Percentiles rank a stretch among this genome's conserved stretches.
These are phyloP conservation scores for Fomitiporia mediterranea DNA, from an alignment of 1,284 basidiomycete species.

Conservation along the genomic window DNA sequence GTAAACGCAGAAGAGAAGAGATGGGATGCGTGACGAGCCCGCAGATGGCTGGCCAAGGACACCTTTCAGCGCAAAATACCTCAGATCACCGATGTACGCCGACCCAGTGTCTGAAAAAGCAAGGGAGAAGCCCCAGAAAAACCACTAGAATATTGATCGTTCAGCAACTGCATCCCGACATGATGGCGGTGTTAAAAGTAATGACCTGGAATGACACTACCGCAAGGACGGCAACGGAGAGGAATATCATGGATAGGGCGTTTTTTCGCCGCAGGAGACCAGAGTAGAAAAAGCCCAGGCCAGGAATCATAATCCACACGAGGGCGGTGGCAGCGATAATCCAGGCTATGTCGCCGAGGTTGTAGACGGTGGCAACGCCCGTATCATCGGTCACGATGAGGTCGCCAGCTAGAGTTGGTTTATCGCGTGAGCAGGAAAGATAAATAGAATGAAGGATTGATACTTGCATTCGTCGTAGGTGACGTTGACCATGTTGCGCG, in stretches of 20 bases:
- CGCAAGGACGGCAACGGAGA: constrained; percentile 73
- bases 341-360: constrained; percentile 81
- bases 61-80: constrained; percentile 81
- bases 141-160: constrained; percentile 41
- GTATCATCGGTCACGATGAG: constrained; percentile 34
- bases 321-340: constrained; percentile 63
- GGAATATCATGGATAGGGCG: constrained; percentile 88
- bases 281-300: constrained; percentile 88
- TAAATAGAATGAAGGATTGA: neutral
- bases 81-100: constrained; percentile 58
- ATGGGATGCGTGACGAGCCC: constrained; percentile 70
- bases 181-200: neutral
- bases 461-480: constrained; percentile 35
- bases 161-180: neutral
- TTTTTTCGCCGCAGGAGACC: constrained; percentile 84
- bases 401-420: constrained; percentile 34
- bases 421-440: neutral
- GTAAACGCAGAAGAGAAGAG: constrained; percentile 85
- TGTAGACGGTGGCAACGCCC: constrained; percentile 46
- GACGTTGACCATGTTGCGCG: constrained; percentile 32
- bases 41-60: constrained; percentile 77
- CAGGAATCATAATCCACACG: constrained; percentile 92
- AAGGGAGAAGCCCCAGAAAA: constrained; percentile 72
- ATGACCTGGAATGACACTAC: constrained; percentile 71
- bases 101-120: constrained; percentile 63